A percentile compares a stretch with the other conserved stretches of the same genome.
These are phyloP conservation scores for Glycine tomentella DNA, from an alignment of 306 rosid genomes.

Conservation along the genomic window DNA sequence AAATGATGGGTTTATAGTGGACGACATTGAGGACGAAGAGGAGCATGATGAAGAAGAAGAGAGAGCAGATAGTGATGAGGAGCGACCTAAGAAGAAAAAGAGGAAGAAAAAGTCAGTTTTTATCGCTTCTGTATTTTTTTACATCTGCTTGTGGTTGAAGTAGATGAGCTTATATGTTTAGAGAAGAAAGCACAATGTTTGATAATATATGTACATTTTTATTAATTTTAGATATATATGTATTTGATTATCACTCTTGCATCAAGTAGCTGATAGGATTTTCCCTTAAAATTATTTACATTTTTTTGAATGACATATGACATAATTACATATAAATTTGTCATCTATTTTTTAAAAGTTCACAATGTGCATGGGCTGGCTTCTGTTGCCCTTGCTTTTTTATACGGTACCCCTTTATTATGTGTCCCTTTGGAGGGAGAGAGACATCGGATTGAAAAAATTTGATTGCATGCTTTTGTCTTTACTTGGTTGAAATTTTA, in stretches of 20 bases:
- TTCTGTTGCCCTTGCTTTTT: neutral
- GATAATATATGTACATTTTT: slow-evolving; percentile 14
- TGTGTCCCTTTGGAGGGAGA: neutral
- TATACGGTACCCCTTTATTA: neutral
- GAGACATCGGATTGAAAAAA: slow-evolving; percentile 12
- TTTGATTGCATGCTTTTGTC: neutral
- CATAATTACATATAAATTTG: neutral
- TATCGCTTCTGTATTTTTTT: neutral
- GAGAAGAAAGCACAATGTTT: slow-evolving; percentile 2
- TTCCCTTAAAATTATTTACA: neutral
- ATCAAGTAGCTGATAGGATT: neutral
- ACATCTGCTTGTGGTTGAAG: slow-evolving; percentile 19
- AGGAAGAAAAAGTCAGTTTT: slow-evolving; percentile 82
- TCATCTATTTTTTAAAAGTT: slow-evolving; percentile 14
- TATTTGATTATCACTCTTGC: slow-evolving; percentile 22
- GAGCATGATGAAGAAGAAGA: slow-evolving; percentile 85
- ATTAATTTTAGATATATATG: neutral
- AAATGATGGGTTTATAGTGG: slow-evolving; percentile 96
- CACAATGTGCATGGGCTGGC: neutral
- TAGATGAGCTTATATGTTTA: slow-evolving; percentile 6
- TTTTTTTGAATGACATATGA: slow-evolving; percentile 11
- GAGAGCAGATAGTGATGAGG: slow-evolving; percentile 84
- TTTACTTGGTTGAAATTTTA: neutral
- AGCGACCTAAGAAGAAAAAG: slow-evolving; percentile 92
- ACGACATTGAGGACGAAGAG: slow-evolving; percentile 88